Conservation (phyloP, 2,329 filamentous ascomycete genomes). For the Colletotrichum echinochloae region DNA sequence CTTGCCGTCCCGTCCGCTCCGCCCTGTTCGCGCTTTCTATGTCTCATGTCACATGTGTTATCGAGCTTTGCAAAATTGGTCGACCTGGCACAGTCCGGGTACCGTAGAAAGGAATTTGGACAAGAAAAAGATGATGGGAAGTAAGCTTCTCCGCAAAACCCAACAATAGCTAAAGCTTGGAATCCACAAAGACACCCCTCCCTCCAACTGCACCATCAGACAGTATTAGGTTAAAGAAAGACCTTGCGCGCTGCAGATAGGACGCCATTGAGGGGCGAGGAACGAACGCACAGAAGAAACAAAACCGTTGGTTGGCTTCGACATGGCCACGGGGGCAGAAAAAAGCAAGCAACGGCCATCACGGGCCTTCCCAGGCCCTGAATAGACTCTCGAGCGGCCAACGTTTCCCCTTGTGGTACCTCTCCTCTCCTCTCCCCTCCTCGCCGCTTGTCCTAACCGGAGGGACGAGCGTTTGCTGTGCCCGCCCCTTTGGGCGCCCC, state of each 20-base stretch:
- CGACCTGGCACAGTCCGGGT: background rate
- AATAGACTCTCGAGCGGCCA: slow-evolving; percentile 17
- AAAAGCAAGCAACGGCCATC: slow-evolving; percentile 18
- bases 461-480: slow-evolving; percentile 1
- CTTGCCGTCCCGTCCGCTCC: background rate
- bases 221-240: background rate
- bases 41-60: background rate
- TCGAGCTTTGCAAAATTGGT: background rate
- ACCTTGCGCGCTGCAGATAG: background rate
- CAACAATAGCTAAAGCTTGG: slow-evolving; percentile 23
- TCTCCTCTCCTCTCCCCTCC: background rate
- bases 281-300: slow-evolving; percentile 5
- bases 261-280: background rate
- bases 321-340: slow-evolving; percentile 17
- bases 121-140: background rate
- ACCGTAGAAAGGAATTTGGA: background rate
- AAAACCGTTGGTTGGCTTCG: slow-evolving; percentile 5
- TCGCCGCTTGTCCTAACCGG: background rate
- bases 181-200: background rate
- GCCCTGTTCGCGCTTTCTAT: slow-evolving; percentile 1
- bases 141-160: slow-evolving; percentile 22
- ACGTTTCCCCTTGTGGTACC: background rate
- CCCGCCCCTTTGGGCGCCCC: background rate
- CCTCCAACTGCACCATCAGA: background rate
- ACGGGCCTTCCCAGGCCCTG: slow-evolving; percentile 11